Base-by-base conservation (phyloP, 352 stramenopile species). In the Vaucheria bursata region DNA sequence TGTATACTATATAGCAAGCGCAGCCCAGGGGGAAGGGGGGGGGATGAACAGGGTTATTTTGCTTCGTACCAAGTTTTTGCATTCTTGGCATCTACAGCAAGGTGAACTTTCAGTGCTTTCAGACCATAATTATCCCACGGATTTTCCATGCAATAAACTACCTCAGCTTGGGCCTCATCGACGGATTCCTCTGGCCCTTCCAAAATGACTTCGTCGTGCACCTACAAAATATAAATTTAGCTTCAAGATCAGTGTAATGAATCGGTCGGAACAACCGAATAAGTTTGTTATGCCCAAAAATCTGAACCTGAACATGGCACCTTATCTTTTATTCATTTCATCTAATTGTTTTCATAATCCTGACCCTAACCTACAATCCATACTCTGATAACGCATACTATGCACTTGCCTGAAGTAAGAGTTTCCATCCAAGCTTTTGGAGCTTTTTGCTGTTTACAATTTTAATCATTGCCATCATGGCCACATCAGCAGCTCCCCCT, bases 161-260 rank as follows among this genome's bases (percentile, higher is more conserved):
- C 89, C 75, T 90, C 88, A 5, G 86, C 74, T 71, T 92, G 88
- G 12, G 88, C 89, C 49, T 99, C 95, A 69, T 97, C 88, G 2
- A 91, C 91, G 0, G 88, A 94, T 79, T 98, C 95, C 78, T 98
- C 92, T 0, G 96, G 96, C 0, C 96, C 96, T 86, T 99, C 96
- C 29, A 99, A 86, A 76, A 99, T 99, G 38, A 98, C 95, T 87
- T 99, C 96, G 82, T 99, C 94, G 83, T 99, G 96, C 77, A 99
- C 96, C 76, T 86, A 74, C 7, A 38, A 1, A 18, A 0, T 29
- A 36, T 18, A 69, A 79, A 71, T 1, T 32, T 32, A 6, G n/a
- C 36, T 32, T 38, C n/a, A n/a, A n/a, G n/a, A n/a, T n/a, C 59
- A 69, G 45, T 59, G 18, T n/a, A 52, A n/a, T n/a, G n/a, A n/a